Conservation (phyloP, 2,329 filamentous ascomycete species). For the Scedosporium dehoogii region DNA sequence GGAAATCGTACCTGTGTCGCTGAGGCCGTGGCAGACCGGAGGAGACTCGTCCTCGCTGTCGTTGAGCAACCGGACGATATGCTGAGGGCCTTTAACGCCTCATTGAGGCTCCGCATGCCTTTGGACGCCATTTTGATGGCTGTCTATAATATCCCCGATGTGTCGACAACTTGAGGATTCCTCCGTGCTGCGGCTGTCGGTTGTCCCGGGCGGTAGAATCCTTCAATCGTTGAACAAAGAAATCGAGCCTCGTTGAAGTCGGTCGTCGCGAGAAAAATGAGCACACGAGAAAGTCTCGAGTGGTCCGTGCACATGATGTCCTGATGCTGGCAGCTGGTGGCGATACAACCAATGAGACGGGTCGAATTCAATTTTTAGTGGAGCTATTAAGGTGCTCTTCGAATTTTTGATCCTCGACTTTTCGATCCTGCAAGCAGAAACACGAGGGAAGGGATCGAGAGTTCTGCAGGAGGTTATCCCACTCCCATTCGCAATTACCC, state of each 20-base stretch:
- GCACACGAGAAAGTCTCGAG: background rate
- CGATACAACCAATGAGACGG: background rate
- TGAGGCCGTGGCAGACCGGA: background rate
- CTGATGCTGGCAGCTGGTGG: background rate
- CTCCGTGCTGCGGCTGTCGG: background rate
- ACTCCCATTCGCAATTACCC: background rate
- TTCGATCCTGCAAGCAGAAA: constrained; percentile 7
- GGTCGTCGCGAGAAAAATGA: constrained; percentile 6
- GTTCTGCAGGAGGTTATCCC: background rate
- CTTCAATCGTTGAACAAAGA: background rate
- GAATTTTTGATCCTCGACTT: constrained; percentile 6
- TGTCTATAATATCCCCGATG: background rate
- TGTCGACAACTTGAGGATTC: background rate
- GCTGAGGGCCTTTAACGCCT: constrained; percentile 41
- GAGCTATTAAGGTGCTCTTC: background rate
- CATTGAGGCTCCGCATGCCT: constrained; percentile 38
- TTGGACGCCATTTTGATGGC: constrained; percentile 31
- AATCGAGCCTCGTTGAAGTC: background rate
- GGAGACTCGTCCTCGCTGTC: background rate
- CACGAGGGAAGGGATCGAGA: background rate
- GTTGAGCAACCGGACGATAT: constrained; percentile 25
- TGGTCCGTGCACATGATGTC: background rate
- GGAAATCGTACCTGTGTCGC: background rate
- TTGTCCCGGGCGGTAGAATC: background rate
- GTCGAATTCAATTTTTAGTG: background rate